These are phyloP conservation scores for Phylloporus sp. DNA, from an alignment of 1,284 basidiomycete species.

Conservation along the genomic window DNA sequence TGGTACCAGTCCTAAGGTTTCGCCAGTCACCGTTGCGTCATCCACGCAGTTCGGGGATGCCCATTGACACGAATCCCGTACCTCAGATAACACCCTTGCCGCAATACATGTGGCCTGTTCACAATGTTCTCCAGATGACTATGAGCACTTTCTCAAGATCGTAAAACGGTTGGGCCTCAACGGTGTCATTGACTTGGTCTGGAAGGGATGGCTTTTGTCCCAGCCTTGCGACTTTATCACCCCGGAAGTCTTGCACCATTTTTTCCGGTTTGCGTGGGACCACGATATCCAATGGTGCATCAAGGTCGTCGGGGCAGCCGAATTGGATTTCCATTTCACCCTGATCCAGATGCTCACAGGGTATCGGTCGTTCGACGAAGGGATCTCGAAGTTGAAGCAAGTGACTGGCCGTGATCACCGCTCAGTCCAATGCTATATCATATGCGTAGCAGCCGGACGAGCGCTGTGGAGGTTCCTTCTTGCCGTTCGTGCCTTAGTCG, in stretches of 20 bases:
- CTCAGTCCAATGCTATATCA: neutral
- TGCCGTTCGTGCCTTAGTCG: conserved; percentile 1
- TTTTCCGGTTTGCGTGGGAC: neutral
- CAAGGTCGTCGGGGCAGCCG: neutral
- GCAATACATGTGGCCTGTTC: neutral
- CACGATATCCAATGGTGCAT: neutral
- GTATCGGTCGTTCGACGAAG: neutral
- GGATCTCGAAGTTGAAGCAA: neutral
- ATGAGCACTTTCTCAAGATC: neutral
- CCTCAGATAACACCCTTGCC: neutral
- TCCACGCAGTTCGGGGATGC: conserved; percentile 13
- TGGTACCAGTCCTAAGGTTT: neutral
- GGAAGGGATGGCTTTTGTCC: neutral
- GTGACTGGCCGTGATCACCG: neutral
- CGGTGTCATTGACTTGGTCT: neutral
- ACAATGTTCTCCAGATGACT: neutral
- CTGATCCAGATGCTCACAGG: neutral
- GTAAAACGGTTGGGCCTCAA: neutral
- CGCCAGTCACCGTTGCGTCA: conserved; percentile 6
- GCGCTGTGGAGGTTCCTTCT: conserved; percentile 7
- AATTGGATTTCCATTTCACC: neutral
- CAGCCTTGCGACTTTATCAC: neutral
- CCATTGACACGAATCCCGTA: conserved; percentile 6
- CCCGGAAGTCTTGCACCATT: neutral
- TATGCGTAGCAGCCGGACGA: neutral